These are phyloP conservation scores for Magnolia officinalis DNA, from an alignment of 164 flowering plant species.

Conservation along the genomic window DNA sequence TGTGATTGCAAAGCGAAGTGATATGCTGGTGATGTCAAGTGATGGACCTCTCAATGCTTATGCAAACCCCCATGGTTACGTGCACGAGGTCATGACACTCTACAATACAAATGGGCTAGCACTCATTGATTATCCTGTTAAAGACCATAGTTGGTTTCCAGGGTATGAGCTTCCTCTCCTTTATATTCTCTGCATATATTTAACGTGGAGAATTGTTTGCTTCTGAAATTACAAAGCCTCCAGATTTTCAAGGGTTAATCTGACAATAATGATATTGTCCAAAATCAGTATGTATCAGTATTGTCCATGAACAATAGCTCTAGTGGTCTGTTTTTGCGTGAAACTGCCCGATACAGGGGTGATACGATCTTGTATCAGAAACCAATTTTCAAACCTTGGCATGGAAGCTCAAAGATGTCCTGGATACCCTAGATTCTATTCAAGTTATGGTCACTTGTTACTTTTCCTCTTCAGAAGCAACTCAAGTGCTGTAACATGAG, in stretches of 20 bases:
- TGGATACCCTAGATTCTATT: background rate
- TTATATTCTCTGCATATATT: background rate
- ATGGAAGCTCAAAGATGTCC: background rate
- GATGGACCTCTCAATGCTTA: conserved; percentile 96
- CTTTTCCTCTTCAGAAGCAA: background rate
- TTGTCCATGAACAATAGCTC: background rate
- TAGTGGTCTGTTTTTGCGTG: no score
- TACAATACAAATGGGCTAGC: conserved; percentile 62
- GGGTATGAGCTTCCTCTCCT: conserved; percentile 48
- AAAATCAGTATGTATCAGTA: background rate
- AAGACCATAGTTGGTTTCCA: conserved; percentile 92
- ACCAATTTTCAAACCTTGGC: no score
- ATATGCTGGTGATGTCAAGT: conserved; percentile 84
- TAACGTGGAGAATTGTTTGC: background rate
- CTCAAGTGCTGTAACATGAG: background rate
- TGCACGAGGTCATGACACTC: conserved; percentile 82
- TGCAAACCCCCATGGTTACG: conserved; percentile 70
- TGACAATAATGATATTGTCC: background rate
- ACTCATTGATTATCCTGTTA: conserved; percentile 44
- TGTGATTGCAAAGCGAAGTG: conserved; percentile 75
- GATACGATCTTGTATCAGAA: no score
- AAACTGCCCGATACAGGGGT: no score
- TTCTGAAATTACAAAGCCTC: no score
- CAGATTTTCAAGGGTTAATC: background rate
- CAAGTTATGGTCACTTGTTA: background rate